A percentile compares a stretch with the other conserved stretches of the same genome.
Conservation (phyloP, 192 early-diverging fungal genomes). For the Coemansia sp. region DNA sequence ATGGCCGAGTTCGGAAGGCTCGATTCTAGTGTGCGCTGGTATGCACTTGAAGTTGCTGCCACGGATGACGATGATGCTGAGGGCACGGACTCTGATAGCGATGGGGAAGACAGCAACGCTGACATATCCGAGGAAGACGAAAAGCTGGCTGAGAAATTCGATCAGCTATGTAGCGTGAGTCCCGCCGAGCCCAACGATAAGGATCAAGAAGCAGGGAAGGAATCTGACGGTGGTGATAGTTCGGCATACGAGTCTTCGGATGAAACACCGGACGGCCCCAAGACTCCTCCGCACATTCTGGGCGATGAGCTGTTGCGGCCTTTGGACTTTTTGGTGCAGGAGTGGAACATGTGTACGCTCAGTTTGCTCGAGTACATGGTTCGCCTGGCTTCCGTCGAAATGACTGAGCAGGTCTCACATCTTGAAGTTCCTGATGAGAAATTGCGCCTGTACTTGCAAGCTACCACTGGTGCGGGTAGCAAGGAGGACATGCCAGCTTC, state of each 20-base stretch:
- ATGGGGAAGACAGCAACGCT: not conserved
- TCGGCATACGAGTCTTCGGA: not conserved
- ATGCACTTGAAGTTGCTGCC: conserved; percentile 19
- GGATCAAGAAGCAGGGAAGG: not conserved
- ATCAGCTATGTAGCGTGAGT: not conserved
- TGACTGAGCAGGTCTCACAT: conserved; percentile 63
- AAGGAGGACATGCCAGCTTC: not conserved
- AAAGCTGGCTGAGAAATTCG: not conserved
- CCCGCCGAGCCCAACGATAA: not conserved
- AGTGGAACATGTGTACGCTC: conserved; percentile 48
- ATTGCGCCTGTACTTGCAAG: conserved; percentile 58
- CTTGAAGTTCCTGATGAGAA: conserved; percentile 68
- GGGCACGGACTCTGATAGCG: not conserved
- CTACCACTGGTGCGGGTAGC: not conserved
- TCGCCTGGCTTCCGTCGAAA: conserved; percentile 63
- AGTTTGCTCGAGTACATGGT: conserved; percentile 66
- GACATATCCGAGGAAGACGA: not conserved
- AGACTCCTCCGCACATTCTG: not conserved
- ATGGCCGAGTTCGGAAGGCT: conserved; percentile 25
- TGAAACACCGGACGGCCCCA: not conserved
- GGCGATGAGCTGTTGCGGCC: conserved; percentile 10
- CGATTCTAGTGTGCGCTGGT: conserved; percentile 30
- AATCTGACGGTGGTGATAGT: not conserved
- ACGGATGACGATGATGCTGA: not conserved
- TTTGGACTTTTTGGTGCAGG: conserved; percentile 26